A percentile compares a stretch with the other conserved stretches of the same genome.
Conservation (phyloP, 1,284 basidiomycete species). For the Mycena citricolor region DNA sequence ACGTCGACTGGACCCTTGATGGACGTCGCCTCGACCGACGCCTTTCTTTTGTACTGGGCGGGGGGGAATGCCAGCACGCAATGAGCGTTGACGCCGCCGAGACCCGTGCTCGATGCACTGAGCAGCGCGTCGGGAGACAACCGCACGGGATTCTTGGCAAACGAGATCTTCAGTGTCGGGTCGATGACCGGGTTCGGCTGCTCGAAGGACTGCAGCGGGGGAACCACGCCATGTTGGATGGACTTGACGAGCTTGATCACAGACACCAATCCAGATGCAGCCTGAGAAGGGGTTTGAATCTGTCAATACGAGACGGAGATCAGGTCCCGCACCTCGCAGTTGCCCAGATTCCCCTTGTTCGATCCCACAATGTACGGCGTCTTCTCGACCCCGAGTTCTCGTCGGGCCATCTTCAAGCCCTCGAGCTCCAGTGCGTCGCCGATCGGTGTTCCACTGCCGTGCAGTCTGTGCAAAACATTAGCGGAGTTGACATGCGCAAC, state of each 20-base stretch:
- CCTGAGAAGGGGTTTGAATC: neutral
- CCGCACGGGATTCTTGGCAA: neutral
- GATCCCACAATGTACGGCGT: neutral
- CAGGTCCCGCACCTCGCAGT: neutral
- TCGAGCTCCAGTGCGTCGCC: conserved; percentile 1
- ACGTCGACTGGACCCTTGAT: no score
- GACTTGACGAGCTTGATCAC: conserved; percentile 1
- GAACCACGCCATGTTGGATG: neutral
- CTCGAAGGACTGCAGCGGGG: conserved; percentile 1
- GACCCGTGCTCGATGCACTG: neutral
- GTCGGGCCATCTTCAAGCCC: neutral
- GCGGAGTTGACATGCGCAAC: neutral
- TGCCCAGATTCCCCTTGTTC: conserved; percentile 1
- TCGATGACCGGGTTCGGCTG: neutral
- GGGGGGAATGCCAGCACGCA: neutral
- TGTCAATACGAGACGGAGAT: neutral
- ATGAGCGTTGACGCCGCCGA: conserved; percentile 1
- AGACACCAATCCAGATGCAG: neutral
- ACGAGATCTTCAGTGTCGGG: neutral
- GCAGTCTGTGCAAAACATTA: neutral
- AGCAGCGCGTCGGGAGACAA: neutral
- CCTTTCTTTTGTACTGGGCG: no score
- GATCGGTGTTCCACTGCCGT: conserved; percentile 1
- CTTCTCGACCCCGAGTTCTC: neutral
- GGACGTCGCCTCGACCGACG: no score